Evolutionary conservation across 306 rosid genomes (phyloP), one percentile per base, ranked within the genome.

Genomic region (Leucaena leucocephala): DNA sequence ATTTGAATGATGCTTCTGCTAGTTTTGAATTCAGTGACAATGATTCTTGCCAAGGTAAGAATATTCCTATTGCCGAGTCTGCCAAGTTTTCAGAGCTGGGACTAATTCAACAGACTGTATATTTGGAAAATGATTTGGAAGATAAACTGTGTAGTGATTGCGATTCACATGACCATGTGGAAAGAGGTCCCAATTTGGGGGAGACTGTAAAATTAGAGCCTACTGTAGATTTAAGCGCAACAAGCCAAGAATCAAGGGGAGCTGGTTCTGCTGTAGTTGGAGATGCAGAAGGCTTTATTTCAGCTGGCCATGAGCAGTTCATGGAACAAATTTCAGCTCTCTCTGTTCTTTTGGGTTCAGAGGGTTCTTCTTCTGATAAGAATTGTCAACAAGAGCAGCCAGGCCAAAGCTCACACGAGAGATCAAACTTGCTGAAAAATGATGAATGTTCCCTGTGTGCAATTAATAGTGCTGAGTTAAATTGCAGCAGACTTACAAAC

Each of bases 291-390:
- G 82, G 65, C 71, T 58, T 80, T 42, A 68, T 66, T 80, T 59
- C 79, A 40, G 69, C 38, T 68, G 65, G 62, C 75, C 67, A 67
- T 81, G 90, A 89, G 68, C 67, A 71, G 71, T 85, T 71, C 76
- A 79, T 69, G 80, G 88, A 82, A 61, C 82, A 86, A 72, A 86
- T 80, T 68, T 67, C 72, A 50, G 83, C 77, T 45, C 85, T 84
- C 39, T 82, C 89, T n/a, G 50, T 35, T 78, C 84, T 79, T 82
- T 54, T 77, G 78, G 78, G 84, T 34, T 75, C 77, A 43, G 65
- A 58, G 15, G 83, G 45, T 67, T 78, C 71, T 40, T 52, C 22
- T 40, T 54, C 59, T 54, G 69, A 81, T 14, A 34, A 74, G 76
- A 79, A 74, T 76, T 76, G 54, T 57, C 80, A 38, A 34, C 78